These are phyloP conservation scores for Ceratobasidium sp. DNA, from an alignment of 1,284 basidiomycete genomes.

Conservation along the genomic window DNA sequence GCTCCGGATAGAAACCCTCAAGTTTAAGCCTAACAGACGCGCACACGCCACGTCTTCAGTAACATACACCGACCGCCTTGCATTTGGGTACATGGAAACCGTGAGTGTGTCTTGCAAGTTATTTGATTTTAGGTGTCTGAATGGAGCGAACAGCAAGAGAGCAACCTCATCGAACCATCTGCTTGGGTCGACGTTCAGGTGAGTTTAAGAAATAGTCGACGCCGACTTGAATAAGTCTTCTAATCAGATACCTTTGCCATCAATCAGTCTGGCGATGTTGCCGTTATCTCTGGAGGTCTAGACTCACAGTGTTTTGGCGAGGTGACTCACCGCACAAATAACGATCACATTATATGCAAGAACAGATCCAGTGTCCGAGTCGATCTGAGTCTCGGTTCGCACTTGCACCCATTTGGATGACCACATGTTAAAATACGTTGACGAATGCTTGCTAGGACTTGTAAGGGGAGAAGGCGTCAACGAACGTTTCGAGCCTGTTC, in stretches of 20 bases:
- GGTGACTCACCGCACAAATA: background rate
- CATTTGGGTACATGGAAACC: constrained; percentile 26
- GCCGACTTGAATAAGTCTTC: no score
- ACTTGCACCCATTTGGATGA: background rate
- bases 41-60: constrained; percentile 12
- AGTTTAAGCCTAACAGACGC: background rate
- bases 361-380: background rate
- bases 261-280: background rate
- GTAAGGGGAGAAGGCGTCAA: background rate
- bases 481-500: background rate
- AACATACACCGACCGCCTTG: constrained; percentile 4
- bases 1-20: constrained; percentile 7
- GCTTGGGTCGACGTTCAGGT: constrained; percentile 34
- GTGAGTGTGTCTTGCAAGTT: background rate
- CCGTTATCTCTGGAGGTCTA: constrained; percentile 13
- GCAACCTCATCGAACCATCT: constrained; percentile 16
- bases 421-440: background rate
- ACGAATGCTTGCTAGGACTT: background rate
- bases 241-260: no score
- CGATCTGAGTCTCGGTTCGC: background rate
- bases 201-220: background rate
- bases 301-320: constrained; percentile 10
- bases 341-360: background rate
- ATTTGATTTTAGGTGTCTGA: background rate
- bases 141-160: background rate